Evolutionary conservation across 257 asterid species (phyloP).

Genomic region (Leonotis leonurus): DNA sequence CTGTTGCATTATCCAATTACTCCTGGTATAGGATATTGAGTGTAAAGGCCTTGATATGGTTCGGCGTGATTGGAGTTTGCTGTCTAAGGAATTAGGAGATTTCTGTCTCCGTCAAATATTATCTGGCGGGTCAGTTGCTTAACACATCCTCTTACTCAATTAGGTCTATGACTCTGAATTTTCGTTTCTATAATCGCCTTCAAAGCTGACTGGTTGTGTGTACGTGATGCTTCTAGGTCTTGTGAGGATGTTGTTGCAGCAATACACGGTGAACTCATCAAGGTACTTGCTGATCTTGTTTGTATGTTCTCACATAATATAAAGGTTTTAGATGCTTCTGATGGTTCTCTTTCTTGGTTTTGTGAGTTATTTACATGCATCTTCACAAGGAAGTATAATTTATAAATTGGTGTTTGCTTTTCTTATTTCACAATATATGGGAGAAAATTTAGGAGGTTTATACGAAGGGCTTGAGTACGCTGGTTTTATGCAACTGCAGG

Average conservation of each 20-base stretch:
- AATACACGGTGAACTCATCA: constrained; percentile 71
- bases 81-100: constrained; percentile 92
- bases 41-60: constrained; percentile 99
- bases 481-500: constrained; percentile 39
- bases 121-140: constrained; percentile 68
- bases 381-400: not conserved
- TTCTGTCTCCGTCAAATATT: constrained; percentile 88
- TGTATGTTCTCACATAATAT: constrained; percentile 9
- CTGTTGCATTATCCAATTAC: constrained; percentile 13
- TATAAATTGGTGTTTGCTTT: not conserved
- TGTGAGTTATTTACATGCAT: not conserved
- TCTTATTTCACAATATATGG: constrained; percentile 2
- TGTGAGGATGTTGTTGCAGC: constrained; percentile 91
- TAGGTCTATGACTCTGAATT: not conserved
- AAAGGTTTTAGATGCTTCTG: constrained; percentile 2
- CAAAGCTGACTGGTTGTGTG: constrained; percentile 9
- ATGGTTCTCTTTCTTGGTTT: not conserved
- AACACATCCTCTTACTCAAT: not conserved
- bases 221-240: constrained; percentile 48
- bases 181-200: not conserved
- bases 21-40: constrained; percentile 59
- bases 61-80: constrained; percentile 97
- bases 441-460: constrained; percentile 1
- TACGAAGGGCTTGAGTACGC: not conserved
- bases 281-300: constrained; percentile 43